Percentiles rank a stretch among this genome's conserved stretches.
These are phyloP conservation scores for Trichoderma afroharzianum DNA, from an alignment of 2,329 filamentous ascomycete species.

Conservation along the genomic window DNA sequence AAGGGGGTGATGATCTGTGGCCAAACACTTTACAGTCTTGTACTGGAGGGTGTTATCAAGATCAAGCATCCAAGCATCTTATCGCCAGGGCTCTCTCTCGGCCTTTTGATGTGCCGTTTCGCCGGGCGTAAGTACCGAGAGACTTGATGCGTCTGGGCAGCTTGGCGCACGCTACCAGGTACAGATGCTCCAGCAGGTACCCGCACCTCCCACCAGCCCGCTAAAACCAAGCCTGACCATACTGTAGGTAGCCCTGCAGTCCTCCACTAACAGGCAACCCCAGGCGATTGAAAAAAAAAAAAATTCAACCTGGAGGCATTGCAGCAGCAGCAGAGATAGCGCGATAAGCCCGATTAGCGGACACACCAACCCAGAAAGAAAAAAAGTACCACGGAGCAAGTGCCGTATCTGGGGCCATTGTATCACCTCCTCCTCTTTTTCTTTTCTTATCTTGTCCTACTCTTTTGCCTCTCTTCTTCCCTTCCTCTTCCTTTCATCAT, in stretches of 20 bases:
- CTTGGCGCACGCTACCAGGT: conserved; percentile 1
- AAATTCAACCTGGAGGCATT: neutral
- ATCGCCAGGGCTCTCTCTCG: neutral
- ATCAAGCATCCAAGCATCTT: neutral
- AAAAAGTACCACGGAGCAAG: neutral
- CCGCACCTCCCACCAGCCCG: neutral
- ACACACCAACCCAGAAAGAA: neutral
- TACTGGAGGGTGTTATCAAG: too few relatives aligned
- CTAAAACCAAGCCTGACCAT: neutral
- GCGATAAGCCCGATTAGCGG: conserved; percentile 12
- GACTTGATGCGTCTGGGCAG: neutral
- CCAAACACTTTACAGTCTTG: too few relatives aligned
- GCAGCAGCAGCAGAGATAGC: neutral
- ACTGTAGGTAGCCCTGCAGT: neutral
- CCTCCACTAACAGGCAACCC: neutral
- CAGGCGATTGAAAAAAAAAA: neutral
- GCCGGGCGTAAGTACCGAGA: neutral
- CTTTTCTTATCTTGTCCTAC: neutral
- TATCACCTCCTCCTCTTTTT: neutral
- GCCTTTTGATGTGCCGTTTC: neutral
- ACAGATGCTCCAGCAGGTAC: neutral
- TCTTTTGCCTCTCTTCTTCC: neutral
- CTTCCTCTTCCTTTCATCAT: neutral
- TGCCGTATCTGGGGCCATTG: neutral
- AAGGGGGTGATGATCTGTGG: neutral